These are phyloP conservation scores for Periconia sp. DNA, from an alignment of 2,329 filamentous ascomycete species.

Conservation along the genomic window DNA sequence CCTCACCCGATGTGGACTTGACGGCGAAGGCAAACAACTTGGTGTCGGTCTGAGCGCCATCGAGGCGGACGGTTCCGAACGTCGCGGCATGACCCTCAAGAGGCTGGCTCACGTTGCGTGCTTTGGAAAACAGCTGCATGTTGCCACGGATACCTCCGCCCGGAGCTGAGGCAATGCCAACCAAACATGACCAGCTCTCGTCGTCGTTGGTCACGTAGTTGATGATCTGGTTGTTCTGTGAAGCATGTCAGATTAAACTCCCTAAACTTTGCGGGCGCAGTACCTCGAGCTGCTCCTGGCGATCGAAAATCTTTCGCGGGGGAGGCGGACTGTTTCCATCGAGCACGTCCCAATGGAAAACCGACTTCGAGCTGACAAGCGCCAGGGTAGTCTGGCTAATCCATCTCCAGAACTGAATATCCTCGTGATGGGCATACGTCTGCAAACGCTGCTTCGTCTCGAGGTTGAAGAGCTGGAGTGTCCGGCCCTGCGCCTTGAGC, in stretches of 20 bases:
- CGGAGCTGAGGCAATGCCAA: conserved; percentile 93
- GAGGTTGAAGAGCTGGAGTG: conserved; percentile 97
- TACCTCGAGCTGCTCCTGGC: conserved; percentile 87
- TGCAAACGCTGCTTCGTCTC: conserved; percentile 94
- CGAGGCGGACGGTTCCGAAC: conserved; percentile 87
- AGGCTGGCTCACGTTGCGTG: conserved; percentile 94
- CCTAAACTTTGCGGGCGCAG: conserved; percentile 41
- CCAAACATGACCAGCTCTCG: conserved; percentile 97
- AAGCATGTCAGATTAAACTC: conserved; percentile 11
- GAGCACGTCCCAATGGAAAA: conserved; percentile 98
- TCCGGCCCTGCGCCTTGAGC: conserved; percentile 90
- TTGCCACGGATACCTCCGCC: conserved; percentile 92
- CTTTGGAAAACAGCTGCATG: conserved; percentile 96
- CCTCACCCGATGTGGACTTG: conserved; percentile 77
- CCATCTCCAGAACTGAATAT: conserved; percentile 99
- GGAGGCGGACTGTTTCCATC: conserved; percentile 79
- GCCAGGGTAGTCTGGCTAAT: conserved; percentile 88
- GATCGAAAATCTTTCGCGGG: conserved; percentile 86
- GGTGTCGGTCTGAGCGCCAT: conserved; percentile 87
- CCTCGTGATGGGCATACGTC: conserved; percentile 94
- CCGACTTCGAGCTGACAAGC: conserved; percentile 85
- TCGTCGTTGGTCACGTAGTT: conserved; percentile 97
- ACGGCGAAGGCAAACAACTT: conserved; percentile 98
- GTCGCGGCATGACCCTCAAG: conserved; percentile 97
- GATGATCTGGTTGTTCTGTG: conserved; percentile 94